These are phyloP conservation scores for Polytrichum commune DNA, from an alignment of 225 moss, liverwort and hornwort species.

Conservation along the genomic window DNA sequence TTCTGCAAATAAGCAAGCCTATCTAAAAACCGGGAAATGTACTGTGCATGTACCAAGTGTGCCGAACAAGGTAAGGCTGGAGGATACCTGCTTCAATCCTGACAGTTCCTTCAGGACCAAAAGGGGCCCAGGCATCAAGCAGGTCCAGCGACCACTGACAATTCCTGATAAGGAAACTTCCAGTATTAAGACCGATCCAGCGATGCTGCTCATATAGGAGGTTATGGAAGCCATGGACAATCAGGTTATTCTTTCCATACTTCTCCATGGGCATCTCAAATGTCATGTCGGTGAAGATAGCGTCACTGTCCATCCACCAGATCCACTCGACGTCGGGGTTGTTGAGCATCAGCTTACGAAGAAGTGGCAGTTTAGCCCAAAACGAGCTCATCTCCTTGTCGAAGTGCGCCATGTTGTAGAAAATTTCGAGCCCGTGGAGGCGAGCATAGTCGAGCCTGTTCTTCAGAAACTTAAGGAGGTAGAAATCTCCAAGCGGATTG, in stretches of 20 bases:
- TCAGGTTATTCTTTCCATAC: slow-evolving; percentile 43
- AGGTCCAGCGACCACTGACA: slow-evolving; percentile 78
- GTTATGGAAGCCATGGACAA: slow-evolving; percentile 52
- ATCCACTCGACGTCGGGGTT: slow-evolving; percentile 76
- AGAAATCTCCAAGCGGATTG: slow-evolving; percentile 47
- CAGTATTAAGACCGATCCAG: slow-evolving; percentile 60
- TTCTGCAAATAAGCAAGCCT: too few species aligned
- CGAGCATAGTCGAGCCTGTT: slow-evolving; percentile 68
- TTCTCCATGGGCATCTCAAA: slow-evolving; percentile 60
- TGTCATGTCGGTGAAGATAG: slow-evolving; percentile 72
- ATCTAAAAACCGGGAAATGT: too few species aligned
- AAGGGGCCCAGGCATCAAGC: slow-evolving; percentile 60
- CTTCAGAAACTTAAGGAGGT: slow-evolving; percentile 61
- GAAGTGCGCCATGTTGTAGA: slow-evolving; percentile 64
- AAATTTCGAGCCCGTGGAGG: slow-evolving; percentile 57
- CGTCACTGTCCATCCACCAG: slow-evolving; percentile 85
- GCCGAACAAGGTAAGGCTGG: not conserved
- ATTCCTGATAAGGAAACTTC: slow-evolving; percentile 62
- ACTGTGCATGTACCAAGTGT: too few species aligned
- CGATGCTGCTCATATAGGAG: slow-evolving; percentile 46
- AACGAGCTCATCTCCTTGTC: slow-evolving; percentile 60
- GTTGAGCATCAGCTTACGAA: slow-evolving; percentile 66
- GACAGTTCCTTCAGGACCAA: slow-evolving; percentile 38
- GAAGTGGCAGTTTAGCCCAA: slow-evolving; percentile 68
- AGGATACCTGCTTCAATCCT: slow-evolving; percentile 28